phyloP scores from a whole-genome alignment of 2,329 filamentous ascomycete species.

The Fusarium robinianum region DNA sequence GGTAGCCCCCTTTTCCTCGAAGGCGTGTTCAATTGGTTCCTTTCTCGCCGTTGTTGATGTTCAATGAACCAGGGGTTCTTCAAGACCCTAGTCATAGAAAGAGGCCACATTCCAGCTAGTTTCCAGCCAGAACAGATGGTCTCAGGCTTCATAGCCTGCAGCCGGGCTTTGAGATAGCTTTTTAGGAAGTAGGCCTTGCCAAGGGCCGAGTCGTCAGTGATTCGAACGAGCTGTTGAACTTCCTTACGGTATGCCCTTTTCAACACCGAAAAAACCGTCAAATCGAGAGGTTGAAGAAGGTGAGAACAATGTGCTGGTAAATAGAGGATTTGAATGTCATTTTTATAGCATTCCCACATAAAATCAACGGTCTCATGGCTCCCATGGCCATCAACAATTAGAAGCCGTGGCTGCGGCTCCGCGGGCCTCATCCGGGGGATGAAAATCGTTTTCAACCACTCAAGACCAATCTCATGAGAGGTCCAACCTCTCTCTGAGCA shows the following conservation, averaged over 20 bases:
- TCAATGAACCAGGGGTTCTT: constrained; percentile 2
- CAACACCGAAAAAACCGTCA: constrained; percentile 2
- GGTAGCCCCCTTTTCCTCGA: background rate
- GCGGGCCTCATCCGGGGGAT: background rate
- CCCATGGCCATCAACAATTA: constrained; percentile 5
- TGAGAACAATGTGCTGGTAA: constrained; percentile 3
- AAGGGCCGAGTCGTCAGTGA: constrained; percentile 1
- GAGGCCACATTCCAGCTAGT: constrained; percentile 2
- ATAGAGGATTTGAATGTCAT: constrained; percentile 1
- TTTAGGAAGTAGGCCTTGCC: constrained; percentile 5
- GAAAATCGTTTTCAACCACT: constrained; percentile 1
- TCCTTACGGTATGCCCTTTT: constrained; percentile 3
- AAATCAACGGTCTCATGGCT: constrained; percentile 2
- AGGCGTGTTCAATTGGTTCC: background rate
- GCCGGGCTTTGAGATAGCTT: constrained; percentile 4
- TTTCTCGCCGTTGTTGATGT: constrained; percentile 3
- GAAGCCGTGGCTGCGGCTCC: background rate
- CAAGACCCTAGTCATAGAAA: background rate
- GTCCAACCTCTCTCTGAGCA: background rate
- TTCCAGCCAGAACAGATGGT: constrained; percentile 5
- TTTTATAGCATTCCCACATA: constrained; percentile 1
- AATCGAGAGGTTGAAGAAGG: constrained; percentile 7
- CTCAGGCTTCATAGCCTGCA: constrained; percentile 3
- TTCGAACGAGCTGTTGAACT: constrained; percentile 1
- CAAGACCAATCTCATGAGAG: background rate